A percentile compares a stretch with the other conserved stretches of the same genome.
Conservation (phyloP, 179 eudicot species). For the Pouteria campechiana region DNA sequence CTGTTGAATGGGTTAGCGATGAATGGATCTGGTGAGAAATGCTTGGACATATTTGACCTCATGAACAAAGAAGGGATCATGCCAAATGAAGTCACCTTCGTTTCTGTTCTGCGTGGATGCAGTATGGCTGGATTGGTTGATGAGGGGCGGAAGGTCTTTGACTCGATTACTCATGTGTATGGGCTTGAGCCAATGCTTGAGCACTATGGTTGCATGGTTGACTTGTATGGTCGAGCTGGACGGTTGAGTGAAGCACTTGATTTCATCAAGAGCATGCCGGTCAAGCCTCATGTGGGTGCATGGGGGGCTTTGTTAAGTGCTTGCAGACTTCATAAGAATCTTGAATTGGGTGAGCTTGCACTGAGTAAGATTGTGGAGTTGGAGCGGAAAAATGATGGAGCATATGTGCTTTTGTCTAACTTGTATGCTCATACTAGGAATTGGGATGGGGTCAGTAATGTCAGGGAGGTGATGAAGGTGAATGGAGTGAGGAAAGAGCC, state of each 20-base stretch:
- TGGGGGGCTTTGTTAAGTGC: slow-evolving; percentile 20
- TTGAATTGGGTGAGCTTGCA: slow-evolving; percentile 13
- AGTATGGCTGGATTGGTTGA: slow-evolving; percentile 11
- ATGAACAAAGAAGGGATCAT: slow-evolving; percentile 9
- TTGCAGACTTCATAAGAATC: slow-evolving; percentile 8
- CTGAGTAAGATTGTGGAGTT: slow-evolving; percentile 14
- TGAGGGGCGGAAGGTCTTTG: slow-evolving; percentile 9
- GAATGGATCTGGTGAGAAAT: slow-evolving; percentile 11
- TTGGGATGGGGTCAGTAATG: slow-evolving; percentile 10
- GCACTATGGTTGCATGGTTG: slow-evolving; percentile 23
- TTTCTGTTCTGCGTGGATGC: slow-evolving; percentile 12
- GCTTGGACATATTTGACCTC: slow-evolving; percentile 12
- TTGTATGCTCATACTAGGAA: slow-evolving; percentile 13
- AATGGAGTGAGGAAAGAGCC: slow-evolving; percentile 6
- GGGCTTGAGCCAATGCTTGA: slow-evolving; percentile 11
- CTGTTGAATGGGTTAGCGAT: slow-evolving; percentile 16
- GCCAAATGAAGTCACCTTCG: slow-evolving; percentile 16
- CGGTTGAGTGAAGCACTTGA: slow-evolving; percentile 10
- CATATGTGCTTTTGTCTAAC: slow-evolving; percentile 12
- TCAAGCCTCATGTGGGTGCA: slow-evolving; percentile 12
- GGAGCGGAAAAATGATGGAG: slow-evolving; percentile 8
- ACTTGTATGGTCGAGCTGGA: slow-evolving; percentile 14
- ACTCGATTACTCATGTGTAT: slow-evolving; percentile 7
- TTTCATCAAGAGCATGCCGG: slow-evolving; percentile 13
- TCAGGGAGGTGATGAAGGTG: slow-evolving; percentile 10